Evolutionary conservation across 2,329 filamentous ascomycete species (phyloP).

Genomic region (Neospermospora avenae): DNA sequence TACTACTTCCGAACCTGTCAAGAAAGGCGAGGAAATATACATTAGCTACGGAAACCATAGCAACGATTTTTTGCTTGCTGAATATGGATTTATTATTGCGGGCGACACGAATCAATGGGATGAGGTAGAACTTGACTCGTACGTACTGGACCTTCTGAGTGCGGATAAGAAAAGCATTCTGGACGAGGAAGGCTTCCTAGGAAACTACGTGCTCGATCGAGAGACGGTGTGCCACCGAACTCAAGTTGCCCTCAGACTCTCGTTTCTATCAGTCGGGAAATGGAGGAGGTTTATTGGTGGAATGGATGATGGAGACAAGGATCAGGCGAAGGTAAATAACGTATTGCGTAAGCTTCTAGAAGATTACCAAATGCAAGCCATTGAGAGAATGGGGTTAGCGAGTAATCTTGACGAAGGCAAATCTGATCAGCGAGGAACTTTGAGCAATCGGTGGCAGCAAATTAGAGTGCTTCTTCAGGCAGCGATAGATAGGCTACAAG

Average conservation of each 20-base stretch:
- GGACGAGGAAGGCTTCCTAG: conserved; percentile 47
- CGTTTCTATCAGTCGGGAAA: conserved; percentile 36
- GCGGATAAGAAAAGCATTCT: conserved; percentile 39
- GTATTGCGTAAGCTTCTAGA: conserved; percentile 36
- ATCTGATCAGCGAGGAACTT: conserved; percentile 19
- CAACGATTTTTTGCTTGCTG: conserved; percentile 69
- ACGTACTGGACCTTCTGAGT: conserved; percentile 29
- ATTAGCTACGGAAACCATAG: conserved; percentile 68
- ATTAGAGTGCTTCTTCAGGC: conserved; percentile 20
- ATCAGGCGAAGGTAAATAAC: conserved; percentile 40
- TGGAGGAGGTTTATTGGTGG: conserved; percentile 47
- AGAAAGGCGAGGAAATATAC: conserved; percentile 60
- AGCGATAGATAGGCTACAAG: conserved; percentile 20
- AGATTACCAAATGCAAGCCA: conserved; percentile 9
- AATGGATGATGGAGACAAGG: conserved; percentile 44
- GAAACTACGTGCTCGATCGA: conserved; percentile 49
- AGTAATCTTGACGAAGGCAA: conserved; percentile 15
- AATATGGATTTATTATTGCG: conserved; percentile 47
- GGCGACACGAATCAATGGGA: conserved; percentile 30
- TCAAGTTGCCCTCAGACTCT: conserved; percentile 48
- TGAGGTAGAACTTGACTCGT: conserved; percentile 30
- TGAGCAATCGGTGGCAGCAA: conserved; percentile 28
- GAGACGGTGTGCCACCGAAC: conserved; percentile 53
- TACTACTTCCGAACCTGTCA: conserved; percentile 48
- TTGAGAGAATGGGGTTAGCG: conserved; percentile 13